Base-by-base conservation (phyloP, 148 eudicot genomes). In the Rhododendron molle region DNA sequence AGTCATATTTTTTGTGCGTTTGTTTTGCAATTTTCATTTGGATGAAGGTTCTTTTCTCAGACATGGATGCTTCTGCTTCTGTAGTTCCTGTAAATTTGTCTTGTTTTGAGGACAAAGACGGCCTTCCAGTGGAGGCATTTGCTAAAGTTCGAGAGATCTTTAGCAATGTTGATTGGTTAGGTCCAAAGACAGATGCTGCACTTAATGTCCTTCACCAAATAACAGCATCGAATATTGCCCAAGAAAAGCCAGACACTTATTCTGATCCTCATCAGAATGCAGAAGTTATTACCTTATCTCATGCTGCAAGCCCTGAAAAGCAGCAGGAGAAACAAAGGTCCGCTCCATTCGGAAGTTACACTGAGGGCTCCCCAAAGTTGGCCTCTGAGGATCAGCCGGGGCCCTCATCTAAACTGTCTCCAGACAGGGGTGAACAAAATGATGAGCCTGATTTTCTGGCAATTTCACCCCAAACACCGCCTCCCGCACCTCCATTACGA, bases 101-200 rank as follows among this genome's bases (percentile, higher is more conserved):
- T 84, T 94, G 92, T 88, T 93, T 96, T 69, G 98, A 94, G 88
- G 98, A 94, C 85, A 95, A 91, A 85, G 97, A 95, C 34, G 98
- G 99, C 80, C 98, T 96, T 81, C 98, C 98, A 11, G 87, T 91
- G 85, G 99, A 96, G 89, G 98, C 99, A 88, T 96, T 96, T 92
- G 94, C 96, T 82, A 95, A 91, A 89, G 95, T 95, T 87, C 95
- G 93, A 43, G 99, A 96, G 88, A 89, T 95, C 79, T 96, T 96
- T 84, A 95, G 89, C 87, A 92, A 86, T 82, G 96, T 94, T 79
- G 99, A 95, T 89, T 96, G 99, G 99, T 82, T 91, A 85, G 89
- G 69, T 83, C 94, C 96, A n/a, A 94, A 91, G 78, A 85, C 89
- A 77, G 96, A 92, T 90, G 89, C 92, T 80, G 91, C 94, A 52